Evolutionary conservation across 805 yeast genomes (phyloP), one percentile per base, ranked within the genome.

Genomic region (Ogataea haglerorum): DNA sequence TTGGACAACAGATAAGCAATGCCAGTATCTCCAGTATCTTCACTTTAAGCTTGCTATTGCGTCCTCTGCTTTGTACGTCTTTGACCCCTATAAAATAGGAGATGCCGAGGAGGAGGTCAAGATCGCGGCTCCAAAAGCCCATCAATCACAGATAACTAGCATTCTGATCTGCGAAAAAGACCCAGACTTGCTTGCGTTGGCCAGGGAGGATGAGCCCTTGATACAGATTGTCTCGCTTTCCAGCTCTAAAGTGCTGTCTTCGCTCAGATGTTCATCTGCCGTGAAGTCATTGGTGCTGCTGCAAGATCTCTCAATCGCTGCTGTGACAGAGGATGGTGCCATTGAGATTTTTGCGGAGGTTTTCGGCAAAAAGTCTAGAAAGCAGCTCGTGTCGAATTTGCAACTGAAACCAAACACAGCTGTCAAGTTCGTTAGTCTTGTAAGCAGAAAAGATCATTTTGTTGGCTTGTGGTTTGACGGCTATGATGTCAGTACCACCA

Each of bases 191-290:
- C 33, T 70, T 14, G 68, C 66, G 14, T 58, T 64, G 12, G 60
- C 63, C 16, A 57, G 71, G 22, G 48, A 43, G 4, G 37, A 54
- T 14, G 67, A 58, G 23, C 42, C 60, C 6, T 45, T 52, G 7
- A 56, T 72, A n/a, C 64, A 57, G 53, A 34, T 67, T 47, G 42
- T 70, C 52, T 50, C 67, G 45, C 16, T 59, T 45, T 22, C 60
- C 44, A 39, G 45, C 58, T 47, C 46, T 56, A 57, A 47, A 36
- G 30, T 58, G 12, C 48, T 57, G 1, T 61, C 61, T 29, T 65
- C 69, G 7, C 42, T 66, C 12, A 62, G 63, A 40, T 60, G 69
- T 0, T 57, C 62, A 19, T 67, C 60, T 22, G 57, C 46, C 21
- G 64, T 63, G 9, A 47, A 42, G n/a, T 46, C 55, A 19, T 56